Evolutionary conservation across 495 filamentous ascomycete genomes (phyloP).

Genomic region (Lophium mytilinum): DNA sequence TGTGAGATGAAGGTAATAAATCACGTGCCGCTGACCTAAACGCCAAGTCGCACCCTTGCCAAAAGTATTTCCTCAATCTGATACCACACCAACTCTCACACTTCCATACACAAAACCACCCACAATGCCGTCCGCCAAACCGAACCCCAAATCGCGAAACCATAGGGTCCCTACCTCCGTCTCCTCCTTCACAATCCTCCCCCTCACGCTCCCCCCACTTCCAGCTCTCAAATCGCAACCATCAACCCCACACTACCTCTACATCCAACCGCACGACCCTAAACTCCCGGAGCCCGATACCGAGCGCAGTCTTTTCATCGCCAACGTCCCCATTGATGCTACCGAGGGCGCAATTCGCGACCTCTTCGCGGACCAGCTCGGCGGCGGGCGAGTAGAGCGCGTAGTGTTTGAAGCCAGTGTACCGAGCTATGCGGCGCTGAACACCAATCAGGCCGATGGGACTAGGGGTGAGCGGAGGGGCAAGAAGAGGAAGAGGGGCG

Average conservation of each 20-base stretch:
- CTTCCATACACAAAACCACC: no score
- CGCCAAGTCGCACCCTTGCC: no score
- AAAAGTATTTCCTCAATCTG: no score
- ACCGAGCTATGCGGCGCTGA: background rate
- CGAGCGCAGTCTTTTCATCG: conserved; percentile 67
- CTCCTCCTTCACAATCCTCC: conserved; percentile 30
- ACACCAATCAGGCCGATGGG: conserved; percentile 32
- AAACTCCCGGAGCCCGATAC: conserved; percentile 57
- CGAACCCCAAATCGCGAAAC: background rate
- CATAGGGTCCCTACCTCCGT: conserved; percentile 9
- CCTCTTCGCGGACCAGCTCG: conserved; percentile 57
- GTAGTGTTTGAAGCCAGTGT: conserved; percentile 55
- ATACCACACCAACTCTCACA: no score
- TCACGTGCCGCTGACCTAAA: no score
- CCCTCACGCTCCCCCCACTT: conserved; percentile 15
- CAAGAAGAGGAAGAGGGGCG: conserved; percentile 39
- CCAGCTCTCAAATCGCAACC: conserved; percentile 2
- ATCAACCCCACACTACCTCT: conserved; percentile 63
- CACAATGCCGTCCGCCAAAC: conserved; percentile 7
- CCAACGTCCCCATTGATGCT: conserved; percentile 81
- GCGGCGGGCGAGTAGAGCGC: conserved; percentile 65
- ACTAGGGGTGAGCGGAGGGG: conserved; percentile 51
- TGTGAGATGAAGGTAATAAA: no score
- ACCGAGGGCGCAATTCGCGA: conserved; percentile 67
- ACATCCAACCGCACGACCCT: conserved; percentile 72